Percentiles rank a stretch among this genome's conserved stretches.
Evolutionary conservation across 139 green algal genomes (phyloP).

Genomic region (Picochlorum sp.): DNA sequence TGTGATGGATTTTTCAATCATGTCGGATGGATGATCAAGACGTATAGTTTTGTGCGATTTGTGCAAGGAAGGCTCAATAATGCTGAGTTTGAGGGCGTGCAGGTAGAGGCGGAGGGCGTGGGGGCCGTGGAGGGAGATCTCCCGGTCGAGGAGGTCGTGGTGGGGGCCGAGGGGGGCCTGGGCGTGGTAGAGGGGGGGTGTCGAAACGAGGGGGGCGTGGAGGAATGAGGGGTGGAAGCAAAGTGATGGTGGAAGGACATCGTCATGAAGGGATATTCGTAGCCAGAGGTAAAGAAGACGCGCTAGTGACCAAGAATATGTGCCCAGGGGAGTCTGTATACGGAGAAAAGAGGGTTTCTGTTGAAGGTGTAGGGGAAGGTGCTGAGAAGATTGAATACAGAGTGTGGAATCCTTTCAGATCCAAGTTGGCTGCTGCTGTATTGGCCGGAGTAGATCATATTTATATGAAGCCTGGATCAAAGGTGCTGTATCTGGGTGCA

Average conservation of each 20-base stretch:
- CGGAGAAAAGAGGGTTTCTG: conserved; percentile 91
- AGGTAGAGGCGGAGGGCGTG: conserved; percentile 29
- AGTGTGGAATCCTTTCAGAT: conserved; percentile 99
- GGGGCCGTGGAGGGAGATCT: background rate
- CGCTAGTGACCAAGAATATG: conserved; percentile 92
- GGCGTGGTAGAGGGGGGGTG: conserved; percentile 28
- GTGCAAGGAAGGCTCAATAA: background rate
- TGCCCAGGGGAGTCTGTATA: conserved; percentile 94
- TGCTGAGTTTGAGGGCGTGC: background rate
- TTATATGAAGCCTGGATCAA: conserved; percentile 86
- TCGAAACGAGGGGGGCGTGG: conserved; percentile 38
- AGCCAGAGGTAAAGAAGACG: conserved; percentile 81
- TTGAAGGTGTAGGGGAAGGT: conserved; percentile 53
- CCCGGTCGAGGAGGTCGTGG: conserved; percentile 17
- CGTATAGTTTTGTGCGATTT: too few relatives aligned
- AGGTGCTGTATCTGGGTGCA: conserved; percentile 94
- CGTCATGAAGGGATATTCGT: conserved; percentile 96
- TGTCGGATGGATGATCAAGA: too few relatives aligned
- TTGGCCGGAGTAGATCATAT: conserved; percentile 98
- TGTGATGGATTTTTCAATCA: too few relatives aligned
- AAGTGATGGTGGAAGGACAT: conserved; percentile 85
- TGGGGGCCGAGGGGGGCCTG: conserved; percentile 14
- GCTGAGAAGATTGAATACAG: conserved; percentile 95
- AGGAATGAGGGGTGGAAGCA: conserved; percentile 69
- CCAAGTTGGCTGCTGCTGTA: conserved; percentile 95